Percentiles rank a stretch among this genome's conserved stretches.
These are phyloP conservation scores for Lentinula aciculospora DNA, from an alignment of 768 basidiomycete species.

Conservation along the genomic window DNA sequence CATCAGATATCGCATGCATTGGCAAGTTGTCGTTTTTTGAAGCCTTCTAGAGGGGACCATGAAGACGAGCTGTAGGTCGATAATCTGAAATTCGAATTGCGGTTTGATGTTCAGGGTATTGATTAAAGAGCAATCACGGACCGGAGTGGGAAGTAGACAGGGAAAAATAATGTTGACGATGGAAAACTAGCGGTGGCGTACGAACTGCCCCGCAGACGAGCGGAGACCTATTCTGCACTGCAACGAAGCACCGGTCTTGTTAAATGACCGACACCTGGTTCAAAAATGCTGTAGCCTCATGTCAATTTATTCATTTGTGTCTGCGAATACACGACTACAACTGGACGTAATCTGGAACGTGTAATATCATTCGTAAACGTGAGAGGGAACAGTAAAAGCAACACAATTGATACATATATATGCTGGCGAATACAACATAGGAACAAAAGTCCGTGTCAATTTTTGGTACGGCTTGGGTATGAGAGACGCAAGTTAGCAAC, in stretches of 20 bases:
- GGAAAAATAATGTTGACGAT: no score
- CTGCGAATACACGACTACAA: neutral
- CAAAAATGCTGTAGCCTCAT: neutral
- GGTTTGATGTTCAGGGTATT: no score
- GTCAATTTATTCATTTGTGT: neutral
- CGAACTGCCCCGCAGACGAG: no score
- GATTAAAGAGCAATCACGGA: no score
- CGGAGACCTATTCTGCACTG: no score
- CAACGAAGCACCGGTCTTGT: no score
- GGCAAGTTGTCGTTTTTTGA: conserved; percentile 46
- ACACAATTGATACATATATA: neutral
- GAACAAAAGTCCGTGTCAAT: neutral
- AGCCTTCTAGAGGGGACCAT: neutral
- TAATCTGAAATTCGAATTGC: no score
- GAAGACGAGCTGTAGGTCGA: no score
- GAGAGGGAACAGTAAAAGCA: neutral
- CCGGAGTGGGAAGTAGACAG: no score
- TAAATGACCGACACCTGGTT: neutral
- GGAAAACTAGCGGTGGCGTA: no score
- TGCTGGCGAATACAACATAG: neutral
- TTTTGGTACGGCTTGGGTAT: neutral
- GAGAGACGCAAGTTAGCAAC: conserved; percentile 36
- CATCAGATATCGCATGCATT: conserved; percentile 60
- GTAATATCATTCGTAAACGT: neutral
- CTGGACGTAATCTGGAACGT: neutral